These are phyloP conservation scores for Endocalyx cinctus DNA, from an alignment of 2,329 filamentous ascomycete genomes.

Conservation along the genomic window DNA sequence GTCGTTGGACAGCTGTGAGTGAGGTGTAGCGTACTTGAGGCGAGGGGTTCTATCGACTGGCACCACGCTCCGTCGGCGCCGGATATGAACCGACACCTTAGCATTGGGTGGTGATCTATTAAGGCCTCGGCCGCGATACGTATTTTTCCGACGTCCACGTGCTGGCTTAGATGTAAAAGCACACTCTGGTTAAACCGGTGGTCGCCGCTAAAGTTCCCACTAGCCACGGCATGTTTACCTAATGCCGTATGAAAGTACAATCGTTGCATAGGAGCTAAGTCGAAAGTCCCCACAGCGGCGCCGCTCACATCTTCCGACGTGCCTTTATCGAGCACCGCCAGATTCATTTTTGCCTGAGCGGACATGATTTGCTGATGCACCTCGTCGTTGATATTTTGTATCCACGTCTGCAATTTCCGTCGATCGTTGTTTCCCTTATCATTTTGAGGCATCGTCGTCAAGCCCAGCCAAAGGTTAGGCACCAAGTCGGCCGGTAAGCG, in stretches of 20 bases:
- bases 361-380: constrained; percentile 41
- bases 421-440: constrained; percentile 35
- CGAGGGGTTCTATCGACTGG: constrained; percentile 38
- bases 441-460: constrained; percentile 42
- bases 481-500: constrained; percentile 31
- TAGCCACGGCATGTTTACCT: constrained; percentile 28
- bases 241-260: constrained; percentile 47
- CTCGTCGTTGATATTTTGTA: constrained; percentile 47
- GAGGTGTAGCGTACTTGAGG: constrained; percentile 39
- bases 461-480: constrained; percentile 44
- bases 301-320: constrained; percentile 29
- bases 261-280: constrained; percentile 50
- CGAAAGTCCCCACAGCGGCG: constrained; percentile 33
- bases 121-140: constrained; percentile 44
- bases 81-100: constrained; percentile 46
- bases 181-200: constrained; percentile 49
- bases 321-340: constrained; percentile 31
- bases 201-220: constrained; percentile 27
- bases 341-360: constrained; percentile 38
- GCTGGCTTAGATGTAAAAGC: constrained; percentile 39
- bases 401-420: constrained; percentile 47
- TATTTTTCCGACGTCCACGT: constrained; percentile 37
- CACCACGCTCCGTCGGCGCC: constrained; percentile 37
- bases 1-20: constrained; percentile 35
- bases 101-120: constrained; percentile 47